Percentiles rank a stretch among this genome's conserved stretches.
Conservation (phyloP, 1,284 basidiomycete species). For the Austropuccinia psidii region DNA sequence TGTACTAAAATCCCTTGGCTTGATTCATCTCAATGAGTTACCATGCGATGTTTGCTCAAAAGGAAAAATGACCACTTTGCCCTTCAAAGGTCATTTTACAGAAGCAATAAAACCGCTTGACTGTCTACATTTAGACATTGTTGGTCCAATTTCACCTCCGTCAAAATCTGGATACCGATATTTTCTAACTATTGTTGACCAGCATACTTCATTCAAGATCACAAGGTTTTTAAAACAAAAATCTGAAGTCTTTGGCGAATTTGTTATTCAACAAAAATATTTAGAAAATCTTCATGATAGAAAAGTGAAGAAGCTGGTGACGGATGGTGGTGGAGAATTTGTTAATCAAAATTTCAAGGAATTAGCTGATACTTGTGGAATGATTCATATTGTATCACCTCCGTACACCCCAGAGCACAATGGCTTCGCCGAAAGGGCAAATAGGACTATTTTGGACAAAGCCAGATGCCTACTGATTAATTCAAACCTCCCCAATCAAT, state of each 20-base stretch:
- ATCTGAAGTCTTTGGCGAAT: not conserved
- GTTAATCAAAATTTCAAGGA: not conserved
- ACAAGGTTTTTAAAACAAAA: not conserved
- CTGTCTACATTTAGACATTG: not conserved
- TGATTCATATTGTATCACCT: not conserved
- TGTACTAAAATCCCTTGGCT: too few species aligned
- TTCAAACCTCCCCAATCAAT: too few species aligned
- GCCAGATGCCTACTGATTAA: too few species aligned
- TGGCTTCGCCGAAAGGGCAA: not conserved
- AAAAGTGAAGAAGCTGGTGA: not conserved
- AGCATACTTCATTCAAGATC: not conserved
- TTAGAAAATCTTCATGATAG: not conserved
- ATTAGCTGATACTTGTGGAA: not conserved
- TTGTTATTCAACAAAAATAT: not conserved
- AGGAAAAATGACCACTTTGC: not conserved
- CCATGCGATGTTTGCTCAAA: not conserved
- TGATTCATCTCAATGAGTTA: too few species aligned
- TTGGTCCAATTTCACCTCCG: not conserved
- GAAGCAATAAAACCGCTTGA: not conserved
- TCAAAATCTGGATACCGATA: not conserved
- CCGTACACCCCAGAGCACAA: constrained; percentile 12
- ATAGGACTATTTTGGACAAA: not conserved
- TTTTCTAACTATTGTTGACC: not conserved
- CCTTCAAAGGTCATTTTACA: not conserved
- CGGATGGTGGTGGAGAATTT: constrained; percentile 9